Evolutionary conservation across 176 grass and related monocot species (phyloP).

Genomic region (Metroxylon sagu): DNA sequence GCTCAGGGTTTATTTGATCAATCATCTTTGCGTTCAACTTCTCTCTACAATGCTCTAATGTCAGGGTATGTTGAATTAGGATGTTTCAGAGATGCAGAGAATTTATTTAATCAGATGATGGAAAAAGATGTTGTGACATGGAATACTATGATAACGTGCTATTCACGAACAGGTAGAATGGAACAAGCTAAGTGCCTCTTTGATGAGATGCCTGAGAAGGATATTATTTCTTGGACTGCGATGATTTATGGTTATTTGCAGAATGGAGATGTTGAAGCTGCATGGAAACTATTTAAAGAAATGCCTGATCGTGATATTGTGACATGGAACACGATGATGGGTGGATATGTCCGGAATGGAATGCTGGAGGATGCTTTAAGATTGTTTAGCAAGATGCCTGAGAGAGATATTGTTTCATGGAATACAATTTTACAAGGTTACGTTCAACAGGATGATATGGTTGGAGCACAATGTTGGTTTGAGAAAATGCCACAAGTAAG

Average conservation of each 20-base stretch:
- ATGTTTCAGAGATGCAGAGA: slow-evolving; percentile 34
- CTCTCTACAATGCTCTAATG: slow-evolving; percentile 34
- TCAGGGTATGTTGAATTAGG: slow-evolving; percentile 33
- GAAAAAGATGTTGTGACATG: slow-evolving; percentile 35
- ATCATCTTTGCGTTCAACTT: background rate
- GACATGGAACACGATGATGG: slow-evolving; percentile 76
- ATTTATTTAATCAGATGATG: slow-evolving; percentile 41
- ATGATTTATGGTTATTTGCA: slow-evolving; percentile 53
- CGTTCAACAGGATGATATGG: slow-evolving; percentile 46
- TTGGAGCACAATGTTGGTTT: slow-evolving; percentile 49
- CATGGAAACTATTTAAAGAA: slow-evolving; percentile 43
- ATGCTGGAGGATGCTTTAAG: slow-evolving; percentile 53
- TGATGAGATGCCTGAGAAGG: slow-evolving; percentile 43
- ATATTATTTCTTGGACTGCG: slow-evolving; percentile 57
- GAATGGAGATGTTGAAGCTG: slow-evolving; percentile 31
- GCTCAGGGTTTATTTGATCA: slow-evolving; percentile 26
- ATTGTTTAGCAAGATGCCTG: slow-evolving; percentile 54
- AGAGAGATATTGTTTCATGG: slow-evolving; percentile 56
- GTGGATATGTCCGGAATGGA: slow-evolving; percentile 41
- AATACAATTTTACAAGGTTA: slow-evolving; percentile 72
- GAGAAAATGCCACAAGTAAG: slow-evolving; percentile 41
- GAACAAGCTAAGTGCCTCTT: slow-evolving; percentile 35
- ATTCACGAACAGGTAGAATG: slow-evolving; percentile 41
- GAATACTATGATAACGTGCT: slow-evolving; percentile 62
- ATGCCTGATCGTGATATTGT: slow-evolving; percentile 53